Conservation (phyloP, 164 flowering plant genomes). For the Brasenia schreberi region DNA sequence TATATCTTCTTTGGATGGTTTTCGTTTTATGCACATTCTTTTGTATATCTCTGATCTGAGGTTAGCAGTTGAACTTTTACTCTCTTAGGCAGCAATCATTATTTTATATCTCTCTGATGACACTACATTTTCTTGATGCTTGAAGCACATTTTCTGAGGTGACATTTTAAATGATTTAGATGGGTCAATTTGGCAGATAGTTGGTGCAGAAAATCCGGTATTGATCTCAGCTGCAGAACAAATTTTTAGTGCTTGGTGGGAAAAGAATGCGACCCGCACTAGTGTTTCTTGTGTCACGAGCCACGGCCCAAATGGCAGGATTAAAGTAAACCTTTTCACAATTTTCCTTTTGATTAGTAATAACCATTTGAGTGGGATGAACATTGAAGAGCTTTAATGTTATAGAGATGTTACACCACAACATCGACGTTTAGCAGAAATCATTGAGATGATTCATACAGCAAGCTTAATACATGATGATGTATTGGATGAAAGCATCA, state of each 20-base stretch:
- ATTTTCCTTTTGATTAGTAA: neutral
- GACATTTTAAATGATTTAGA: no score
- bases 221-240: constrained; percentile 93
- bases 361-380: neutral
- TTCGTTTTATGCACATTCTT: no score
- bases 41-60: no score
- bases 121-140: no score
- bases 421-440: constrained; percentile 92
- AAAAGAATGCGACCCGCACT: constrained; percentile 97
- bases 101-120: no score
- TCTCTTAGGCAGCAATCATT: no score
- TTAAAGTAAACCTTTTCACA: constrained; percentile 35
- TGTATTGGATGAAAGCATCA: constrained; percentile 82
- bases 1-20: no score
- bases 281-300: constrained; percentile 83
- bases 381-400: constrained; percentile 1
- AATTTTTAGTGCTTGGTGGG: constrained; percentile 96
- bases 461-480: constrained; percentile 98
- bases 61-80: no score
- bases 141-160: no score
- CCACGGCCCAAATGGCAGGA: constrained; percentile 66
- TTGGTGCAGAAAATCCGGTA: constrained; percentile 95
- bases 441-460: constrained; percentile 96
- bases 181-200: constrained; percentile 37
- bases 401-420: constrained; percentile 73